phyloP scores from a whole-genome alignment of 768 basidiomycete species.

The Polyporus arcularius region DNA sequence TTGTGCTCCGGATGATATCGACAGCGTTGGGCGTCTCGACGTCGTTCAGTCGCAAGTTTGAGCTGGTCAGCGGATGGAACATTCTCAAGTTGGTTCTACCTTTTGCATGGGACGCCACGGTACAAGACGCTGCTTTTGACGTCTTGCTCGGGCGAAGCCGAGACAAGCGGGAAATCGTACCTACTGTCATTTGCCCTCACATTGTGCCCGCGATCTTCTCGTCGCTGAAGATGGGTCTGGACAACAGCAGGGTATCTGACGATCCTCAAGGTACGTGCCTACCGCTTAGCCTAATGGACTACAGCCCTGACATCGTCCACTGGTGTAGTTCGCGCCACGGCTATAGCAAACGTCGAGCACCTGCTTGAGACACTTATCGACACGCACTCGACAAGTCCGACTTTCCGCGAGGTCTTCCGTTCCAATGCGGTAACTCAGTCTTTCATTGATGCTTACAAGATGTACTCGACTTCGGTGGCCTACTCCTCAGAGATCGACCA shows the following conservation, averaged over 20 bases:
- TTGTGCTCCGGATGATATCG: conserved; percentile 60
- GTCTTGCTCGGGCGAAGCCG: conserved; percentile 58
- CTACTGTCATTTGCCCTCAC: conserved; percentile 56
- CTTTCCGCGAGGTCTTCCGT: conserved; percentile 73
- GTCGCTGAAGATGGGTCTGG: conserved; percentile 62
- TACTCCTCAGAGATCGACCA: conserved; percentile 41
- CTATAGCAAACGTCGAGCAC: conserved; percentile 51
- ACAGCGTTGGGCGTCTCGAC: conserved; percentile 54
- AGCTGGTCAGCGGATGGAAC: conserved; percentile 83
- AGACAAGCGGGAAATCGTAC: conserved; percentile 20
- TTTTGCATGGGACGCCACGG: conserved; percentile 60
- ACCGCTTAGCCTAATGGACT: no score
- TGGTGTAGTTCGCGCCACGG: conserved; percentile 6
- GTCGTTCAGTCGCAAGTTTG: conserved; percentile 80
- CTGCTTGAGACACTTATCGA: conserved; percentile 71
- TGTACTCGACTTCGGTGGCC: conserved; percentile 50
- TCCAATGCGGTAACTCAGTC: conserved; percentile 69
- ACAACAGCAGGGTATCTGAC: conserved; percentile 23
- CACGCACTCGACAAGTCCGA: conserved; percentile 61
- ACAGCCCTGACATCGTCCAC: not conserved
- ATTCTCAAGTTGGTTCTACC: conserved; percentile 71
- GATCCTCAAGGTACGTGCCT: conserved; percentile 23
- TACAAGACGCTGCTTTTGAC: conserved; percentile 71
- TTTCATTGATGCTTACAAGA: conserved; percentile 65
- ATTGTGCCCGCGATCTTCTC: conserved; percentile 74